These are phyloP conservation scores for Leptoxyphium fumago DNA, from an alignment of 2,329 filamentous ascomycete genomes.

Conservation along the genomic window DNA sequence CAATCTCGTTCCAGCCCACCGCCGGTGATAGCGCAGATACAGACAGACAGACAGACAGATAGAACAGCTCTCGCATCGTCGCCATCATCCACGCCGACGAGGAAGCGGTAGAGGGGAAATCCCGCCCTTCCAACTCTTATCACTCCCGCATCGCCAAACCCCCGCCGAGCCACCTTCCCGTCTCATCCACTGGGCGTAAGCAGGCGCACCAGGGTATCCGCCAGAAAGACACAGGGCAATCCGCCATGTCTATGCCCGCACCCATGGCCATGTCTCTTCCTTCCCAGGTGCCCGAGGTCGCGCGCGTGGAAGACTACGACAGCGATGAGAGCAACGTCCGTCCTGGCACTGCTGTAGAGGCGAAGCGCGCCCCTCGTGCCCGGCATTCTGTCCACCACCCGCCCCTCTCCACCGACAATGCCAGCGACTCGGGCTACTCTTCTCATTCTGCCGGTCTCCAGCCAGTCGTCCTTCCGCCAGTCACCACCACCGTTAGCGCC, in stretches of 20 bases:
- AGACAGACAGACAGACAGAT: too few relatives aligned
- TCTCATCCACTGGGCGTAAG: too few relatives aligned
- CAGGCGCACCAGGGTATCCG: too few relatives aligned
- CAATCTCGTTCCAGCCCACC: not conserved
- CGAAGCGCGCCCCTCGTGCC: slow-evolving; percentile 30
- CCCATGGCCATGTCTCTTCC: not conserved
- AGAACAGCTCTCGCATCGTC: too few relatives aligned
- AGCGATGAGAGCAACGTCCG: slow-evolving; percentile 26
- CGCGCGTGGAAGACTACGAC: slow-evolving; percentile 26
- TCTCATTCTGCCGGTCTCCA: slow-evolving; percentile 19
- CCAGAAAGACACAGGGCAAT: too few relatives aligned
- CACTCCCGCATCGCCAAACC: too few relatives aligned
- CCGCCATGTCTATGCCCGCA: not conserved
- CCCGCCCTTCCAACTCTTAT: too few relatives aligned
- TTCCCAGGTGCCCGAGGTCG: slow-evolving; percentile 8
- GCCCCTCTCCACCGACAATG: slow-evolving; percentile 16
- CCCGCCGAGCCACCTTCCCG: too few relatives aligned
- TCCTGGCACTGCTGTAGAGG: slow-evolving; percentile 30
- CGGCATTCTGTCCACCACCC: slow-evolving; percentile 17
- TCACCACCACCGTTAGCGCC: not conserved
- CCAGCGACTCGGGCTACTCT: slow-evolving; percentile 49
- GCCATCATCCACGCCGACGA: too few relatives aligned
- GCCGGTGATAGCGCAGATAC: not conserved
- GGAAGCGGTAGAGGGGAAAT: too few relatives aligned
- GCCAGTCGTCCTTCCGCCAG: slow-evolving; percentile 5